Base-by-base conservation (phyloP, 257 asterid species). In the Petrea volubilis region DNA sequence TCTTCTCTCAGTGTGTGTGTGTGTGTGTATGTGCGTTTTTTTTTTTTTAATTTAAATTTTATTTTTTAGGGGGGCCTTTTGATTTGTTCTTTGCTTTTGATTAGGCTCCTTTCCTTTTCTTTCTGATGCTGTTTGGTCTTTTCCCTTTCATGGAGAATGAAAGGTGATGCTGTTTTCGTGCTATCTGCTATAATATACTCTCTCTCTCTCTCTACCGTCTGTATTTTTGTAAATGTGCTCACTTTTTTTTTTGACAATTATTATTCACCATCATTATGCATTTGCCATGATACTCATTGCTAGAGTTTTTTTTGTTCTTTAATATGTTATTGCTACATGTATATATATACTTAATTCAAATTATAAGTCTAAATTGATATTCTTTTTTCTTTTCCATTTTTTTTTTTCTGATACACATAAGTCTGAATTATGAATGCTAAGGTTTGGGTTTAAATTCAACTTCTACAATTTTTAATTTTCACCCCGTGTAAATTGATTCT, bases 81-180 rank as follows among this genome's bases (percentile, higher is more conserved):
- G 7, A 14, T 50, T 23, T 23, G 13, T 0, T 9, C 18, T 20
- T 33, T 55, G 59, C 70, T 18, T 53, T 28, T 70, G 60, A 33
- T 40, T 56, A 25, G 60, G 75, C 49, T 77, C 59, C 78, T 74
- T 79, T 74, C 85, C 41, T 55, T 87, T 66, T 82, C 85, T 66
- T 69, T 3, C 62, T 52, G 67, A 62, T 87, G 77, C 70, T 75
- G 68, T 75, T 83, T 73, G 77, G 77, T 82, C 80, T 24, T 80
- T 77, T 82, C 75, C 69, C 74, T 77, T 78, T 79, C 77, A 44
- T 67, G 72, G 66, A 76, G 73, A 65, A 73, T 74, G 81, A 78
- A 51, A 82, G 64, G n/a, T 60, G 77, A 71, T 83, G 69, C 78
- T 78, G 67, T 73, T 66, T 80, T 71, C 51, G 33, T 57, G 64